phyloP scores from a whole-genome alignment of 2,329 filamentous ascomycete species.

The Alternaria sp. region DNA sequence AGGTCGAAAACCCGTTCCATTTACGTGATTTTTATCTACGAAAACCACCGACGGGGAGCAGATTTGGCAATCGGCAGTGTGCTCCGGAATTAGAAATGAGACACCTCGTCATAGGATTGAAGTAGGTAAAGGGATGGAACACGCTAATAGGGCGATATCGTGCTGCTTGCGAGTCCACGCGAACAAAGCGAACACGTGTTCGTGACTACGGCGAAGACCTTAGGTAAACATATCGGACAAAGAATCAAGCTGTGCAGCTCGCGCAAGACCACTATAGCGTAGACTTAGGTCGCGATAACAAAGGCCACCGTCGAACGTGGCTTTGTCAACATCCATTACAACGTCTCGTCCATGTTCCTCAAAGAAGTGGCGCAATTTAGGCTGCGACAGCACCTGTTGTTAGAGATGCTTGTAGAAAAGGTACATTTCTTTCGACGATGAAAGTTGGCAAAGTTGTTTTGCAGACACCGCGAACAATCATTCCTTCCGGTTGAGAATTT shows the following conservation, averaged over 20 bases:
- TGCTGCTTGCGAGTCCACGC: neutral
- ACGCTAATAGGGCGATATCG: neutral
- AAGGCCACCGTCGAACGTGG: conserved; percentile 7
- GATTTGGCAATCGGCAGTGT: neutral
- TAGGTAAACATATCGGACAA: conserved; percentile 6
- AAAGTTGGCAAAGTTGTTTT: neutral
- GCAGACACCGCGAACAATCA: neutral
- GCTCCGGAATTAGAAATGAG: neutral
- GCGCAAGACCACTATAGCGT: neutral
- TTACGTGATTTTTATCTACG: neutral
- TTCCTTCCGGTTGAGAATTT: neutral
- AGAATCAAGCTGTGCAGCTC: neutral
- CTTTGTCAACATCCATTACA: conserved; percentile 8
- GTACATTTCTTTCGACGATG: neutral
- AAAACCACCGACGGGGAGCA: neutral
- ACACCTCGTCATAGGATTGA: neutral
- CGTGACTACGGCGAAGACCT: neutral
- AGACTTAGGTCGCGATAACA: conserved; percentile 4
- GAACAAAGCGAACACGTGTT: conserved; percentile 12
- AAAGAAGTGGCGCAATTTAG: conserved; percentile 10
- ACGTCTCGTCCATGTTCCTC: conserved; percentile 1
- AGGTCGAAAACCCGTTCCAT: neutral
- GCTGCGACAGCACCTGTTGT: neutral
- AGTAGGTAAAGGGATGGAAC: neutral
- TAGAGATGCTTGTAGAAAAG: neutral